A percentile compares a stretch with the other conserved stretches of the same genome.
These are phyloP conservation scores for Tylopilus felleus DNA, from an alignment of 768 basidiomycete species.

Conservation along the genomic window DNA sequence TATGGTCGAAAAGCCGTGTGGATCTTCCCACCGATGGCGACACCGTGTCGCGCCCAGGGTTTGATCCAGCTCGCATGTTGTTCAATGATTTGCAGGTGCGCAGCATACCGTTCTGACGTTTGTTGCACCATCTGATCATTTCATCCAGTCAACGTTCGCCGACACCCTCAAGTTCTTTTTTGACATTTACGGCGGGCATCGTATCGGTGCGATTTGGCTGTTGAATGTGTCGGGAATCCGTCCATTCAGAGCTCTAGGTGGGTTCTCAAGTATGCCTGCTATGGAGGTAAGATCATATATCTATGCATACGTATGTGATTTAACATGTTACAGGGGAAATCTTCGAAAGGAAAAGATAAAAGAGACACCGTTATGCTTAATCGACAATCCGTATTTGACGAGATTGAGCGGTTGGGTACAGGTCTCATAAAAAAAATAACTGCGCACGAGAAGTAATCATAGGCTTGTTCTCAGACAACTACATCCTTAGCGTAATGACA, in stretches of 20 bases:
- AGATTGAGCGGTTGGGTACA: slow-evolving; percentile 73
- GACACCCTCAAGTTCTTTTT: slow-evolving; percentile 82
- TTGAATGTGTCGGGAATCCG: slow-evolving; percentile 54
- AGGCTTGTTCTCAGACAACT: not conserved
- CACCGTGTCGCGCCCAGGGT: slow-evolving; percentile 53
- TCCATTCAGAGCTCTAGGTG: slow-evolving; percentile 77
- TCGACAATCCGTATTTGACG: slow-evolving; percentile 59
- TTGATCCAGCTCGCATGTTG: slow-evolving; percentile 72
- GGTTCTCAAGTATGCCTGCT: slow-evolving; percentile 68
- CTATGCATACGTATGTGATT: not conserved
- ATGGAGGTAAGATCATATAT: slow-evolving; percentile 28
- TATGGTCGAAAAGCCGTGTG: slow-evolving; percentile 41
- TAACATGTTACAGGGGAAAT: slow-evolving; percentile 21
- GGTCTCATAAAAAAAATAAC: slow-evolving; percentile 58
- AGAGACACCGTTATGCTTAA: slow-evolving; percentile 61
- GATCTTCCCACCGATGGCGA: slow-evolving; percentile 30
- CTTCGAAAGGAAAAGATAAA: slow-evolving; percentile 48
- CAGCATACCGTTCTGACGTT: not conserved
- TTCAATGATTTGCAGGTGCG: slow-evolving; percentile 71
- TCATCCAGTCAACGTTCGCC: slow-evolving; percentile 58
- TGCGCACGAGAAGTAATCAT: slow-evolving; percentile 7
- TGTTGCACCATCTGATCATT: slow-evolving; percentile 1
- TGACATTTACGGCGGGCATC: slow-evolving; percentile 75
- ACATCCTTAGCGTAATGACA: not conserved
- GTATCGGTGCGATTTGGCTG: slow-evolving; percentile 86